phyloP scores from a whole-genome alignment of 2,329 filamentous ascomycete genomes.

The Helotiales sp. region DNA sequence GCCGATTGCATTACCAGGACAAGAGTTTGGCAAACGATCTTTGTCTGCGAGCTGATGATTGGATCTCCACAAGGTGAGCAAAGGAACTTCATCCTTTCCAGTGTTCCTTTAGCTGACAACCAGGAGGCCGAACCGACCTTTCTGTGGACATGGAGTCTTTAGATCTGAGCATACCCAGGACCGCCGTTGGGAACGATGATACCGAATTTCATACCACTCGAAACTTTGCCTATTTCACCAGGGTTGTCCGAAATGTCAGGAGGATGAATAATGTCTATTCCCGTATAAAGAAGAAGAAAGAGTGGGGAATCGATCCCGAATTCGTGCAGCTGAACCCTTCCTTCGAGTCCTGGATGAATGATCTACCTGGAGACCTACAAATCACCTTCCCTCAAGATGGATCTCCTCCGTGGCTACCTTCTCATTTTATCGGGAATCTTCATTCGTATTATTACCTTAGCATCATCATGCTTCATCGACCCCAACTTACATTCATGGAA shows the following conservation, averaged over 20 bases:
- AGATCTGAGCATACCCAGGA: constrained; percentile 68
- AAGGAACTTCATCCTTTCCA: neutral
- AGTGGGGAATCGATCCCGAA: constrained; percentile 84
- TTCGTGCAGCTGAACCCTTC: constrained; percentile 77
- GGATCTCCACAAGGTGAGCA: constrained; percentile 81
- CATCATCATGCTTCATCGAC: constrained; percentile 83
- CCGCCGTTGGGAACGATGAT: constrained; percentile 67
- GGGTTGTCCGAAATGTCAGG: constrained; percentile 75
- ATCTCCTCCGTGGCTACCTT: constrained; percentile 79
- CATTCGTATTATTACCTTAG: constrained; percentile 86
- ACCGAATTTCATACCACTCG: constrained; percentile 76
- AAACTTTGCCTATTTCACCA: constrained; percentile 80
- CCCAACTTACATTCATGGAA: constrained; percentile 78
- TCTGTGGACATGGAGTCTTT: constrained; percentile 74
- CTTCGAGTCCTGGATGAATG: constrained; percentile 73
- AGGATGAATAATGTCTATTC: constrained; percentile 75
- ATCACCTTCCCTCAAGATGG: constrained; percentile 77
- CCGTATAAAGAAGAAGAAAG: constrained; percentile 71
- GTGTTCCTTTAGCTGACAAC: constrained; percentile 17
- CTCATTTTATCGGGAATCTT: constrained; percentile 85
- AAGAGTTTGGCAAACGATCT: constrained; percentile 85
- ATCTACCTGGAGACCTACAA: constrained; percentile 76
- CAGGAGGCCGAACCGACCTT: constrained; percentile 72
- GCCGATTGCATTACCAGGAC: constrained; percentile 83
- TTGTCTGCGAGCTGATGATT: constrained; percentile 87